phyloP scores from a whole-genome alignment of 2,329 filamentous ascomycete genomes.

The Harringtonia aguacate region DNA sequence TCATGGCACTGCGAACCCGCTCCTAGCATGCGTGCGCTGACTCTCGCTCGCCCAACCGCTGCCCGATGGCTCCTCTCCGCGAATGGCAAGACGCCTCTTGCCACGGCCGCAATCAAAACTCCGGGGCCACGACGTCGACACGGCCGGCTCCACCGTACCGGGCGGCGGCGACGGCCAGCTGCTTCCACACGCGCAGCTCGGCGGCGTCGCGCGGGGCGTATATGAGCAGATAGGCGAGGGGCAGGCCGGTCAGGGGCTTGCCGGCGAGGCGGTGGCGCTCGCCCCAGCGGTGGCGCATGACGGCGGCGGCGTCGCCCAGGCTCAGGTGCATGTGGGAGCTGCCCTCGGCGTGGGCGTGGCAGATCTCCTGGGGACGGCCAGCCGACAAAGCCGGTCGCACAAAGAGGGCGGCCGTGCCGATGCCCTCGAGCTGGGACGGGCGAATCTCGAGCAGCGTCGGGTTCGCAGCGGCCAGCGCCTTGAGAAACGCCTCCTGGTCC shows the following conservation, averaged over 20 bases:
- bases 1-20: no score
- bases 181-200: slow-evolving; percentile 22
- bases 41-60: no score
- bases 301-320: slow-evolving; percentile 23
- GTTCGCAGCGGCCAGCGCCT: slow-evolving; percentile 15
- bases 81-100: no score
- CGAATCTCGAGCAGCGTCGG: slow-evolving; percentile 14
- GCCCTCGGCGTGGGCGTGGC: slow-evolving; percentile 27
- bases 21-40: no score
- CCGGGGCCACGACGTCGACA: slow-evolving; percentile 1
- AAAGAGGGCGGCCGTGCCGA: slow-evolving; percentile 19
- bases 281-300: slow-evolving; percentile 26
- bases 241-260: slow-evolving; percentile 11
- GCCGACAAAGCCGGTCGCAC: not conserved
- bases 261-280: slow-evolving; percentile 26
- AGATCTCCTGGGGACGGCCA: slow-evolving; percentile 17
- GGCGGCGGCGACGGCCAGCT: slow-evolving; percentile 12
- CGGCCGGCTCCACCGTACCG: slow-evolving; percentile 3
- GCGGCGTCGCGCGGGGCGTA: slow-evolving; percentile 27
- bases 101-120: not conserved
- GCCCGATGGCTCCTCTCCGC: no score
- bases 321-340: slow-evolving; percentile 27
- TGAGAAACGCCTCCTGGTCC: slow-evolving; percentile 18
- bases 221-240: slow-evolving; percentile 26
- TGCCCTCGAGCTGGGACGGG: slow-evolving; percentile 22